These are phyloP conservation scores for Boletellus ananiceps DNA, from an alignment of 768 basidiomycete genomes.

Conservation along the genomic window DNA sequence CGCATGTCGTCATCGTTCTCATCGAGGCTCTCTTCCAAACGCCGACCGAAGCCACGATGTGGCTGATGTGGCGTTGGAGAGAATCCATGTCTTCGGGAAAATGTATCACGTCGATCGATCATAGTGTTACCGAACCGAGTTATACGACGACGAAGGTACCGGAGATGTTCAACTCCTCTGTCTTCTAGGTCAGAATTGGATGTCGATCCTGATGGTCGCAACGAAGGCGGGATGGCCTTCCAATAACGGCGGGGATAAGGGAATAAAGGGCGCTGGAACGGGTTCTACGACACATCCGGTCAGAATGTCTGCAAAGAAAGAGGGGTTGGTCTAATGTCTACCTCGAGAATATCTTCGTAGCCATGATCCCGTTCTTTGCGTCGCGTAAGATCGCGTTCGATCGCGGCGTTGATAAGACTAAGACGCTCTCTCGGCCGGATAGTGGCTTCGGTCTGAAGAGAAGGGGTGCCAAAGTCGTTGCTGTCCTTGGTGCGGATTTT, in stretches of 20 bases:
- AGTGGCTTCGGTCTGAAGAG: conserved; percentile 41
- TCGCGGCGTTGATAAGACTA: conserved; percentile 45
- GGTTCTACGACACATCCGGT: conserved; percentile 41
- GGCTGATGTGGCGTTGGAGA: conserved; percentile 5
- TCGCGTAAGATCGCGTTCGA: conserved; percentile 56
- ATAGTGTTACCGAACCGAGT: conserved; percentile 80
- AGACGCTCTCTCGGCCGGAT: conserved; percentile 66
- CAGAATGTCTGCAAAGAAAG: background rate
- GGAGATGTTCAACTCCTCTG: conserved; percentile 22
- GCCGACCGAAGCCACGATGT: conserved; percentile 13
- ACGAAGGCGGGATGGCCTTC: conserved; percentile 50
- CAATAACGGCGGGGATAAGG: conserved; percentile 63
- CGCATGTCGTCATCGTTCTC: conserved; percentile 37
- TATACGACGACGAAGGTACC: conserved; percentile 58
- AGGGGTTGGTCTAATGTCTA: conserved; percentile 31
- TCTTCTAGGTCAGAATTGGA: conserved; percentile 8
- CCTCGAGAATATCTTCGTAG: conserved; percentile 88
- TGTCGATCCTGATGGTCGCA: conserved; percentile 30
- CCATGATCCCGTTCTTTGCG: conserved; percentile 72
- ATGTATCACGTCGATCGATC: conserved; percentile 61
- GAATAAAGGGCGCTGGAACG: conserved; percentile 61
- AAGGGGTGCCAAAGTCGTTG: conserved; percentile 36
- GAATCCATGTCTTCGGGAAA: conserved; percentile 24
- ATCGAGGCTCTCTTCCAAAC: conserved; percentile 26
- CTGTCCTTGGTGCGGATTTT: conserved; percentile 50